Evolutionary conservation across 2,329 filamentous ascomycete genomes (phyloP), one percentile per base, ranked within the genome.

Genomic region (Clonostachys solani): DNA sequence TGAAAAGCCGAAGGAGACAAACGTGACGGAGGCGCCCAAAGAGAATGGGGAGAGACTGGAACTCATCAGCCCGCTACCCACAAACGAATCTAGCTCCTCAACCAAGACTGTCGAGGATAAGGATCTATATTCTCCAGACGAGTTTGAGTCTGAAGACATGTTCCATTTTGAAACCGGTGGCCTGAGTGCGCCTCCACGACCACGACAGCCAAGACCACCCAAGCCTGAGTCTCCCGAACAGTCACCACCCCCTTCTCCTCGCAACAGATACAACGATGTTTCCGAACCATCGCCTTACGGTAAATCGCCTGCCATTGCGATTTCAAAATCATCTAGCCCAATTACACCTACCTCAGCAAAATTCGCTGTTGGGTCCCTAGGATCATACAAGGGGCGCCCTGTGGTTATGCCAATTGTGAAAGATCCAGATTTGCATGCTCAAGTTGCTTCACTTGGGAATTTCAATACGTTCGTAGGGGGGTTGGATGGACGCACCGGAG

Each of bases 321-420:
- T 74, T 35, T 54, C 51, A 36, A 60, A 51, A 23, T 60, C 56
- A 40, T 55, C 64, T 43, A 9, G 23, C 23, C 23, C 23, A 29
- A 4, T 29, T 29, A 59, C 60, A n/a, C 58, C 64, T 12, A 59
- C 65, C 4, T 54, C 54, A 5, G 54, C 65, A 43, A 65, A 62
- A 42, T 65, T 65, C 45, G 59, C 66, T 40, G 58, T 65, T 18
- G 67, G 68, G 16, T 74, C 73, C 7, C 59, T 76, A 13, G 77
- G 77, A 4, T 80, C 77, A n/a, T 80, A 78, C 54, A 77, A 72
- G 54, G 77, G 77, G 40, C 69, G 69, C 17, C 69, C 77, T 13
- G 72, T 82, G 43, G 66, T 70, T 35, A 77, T 80, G 64, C 71
- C 74, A 3, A 66, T 80, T 13, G 69, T 81, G 42, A 69, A 68